Base-by-base conservation (phyloP, 306 rosid genomes). In the Vachellia pachyceras region DNA sequence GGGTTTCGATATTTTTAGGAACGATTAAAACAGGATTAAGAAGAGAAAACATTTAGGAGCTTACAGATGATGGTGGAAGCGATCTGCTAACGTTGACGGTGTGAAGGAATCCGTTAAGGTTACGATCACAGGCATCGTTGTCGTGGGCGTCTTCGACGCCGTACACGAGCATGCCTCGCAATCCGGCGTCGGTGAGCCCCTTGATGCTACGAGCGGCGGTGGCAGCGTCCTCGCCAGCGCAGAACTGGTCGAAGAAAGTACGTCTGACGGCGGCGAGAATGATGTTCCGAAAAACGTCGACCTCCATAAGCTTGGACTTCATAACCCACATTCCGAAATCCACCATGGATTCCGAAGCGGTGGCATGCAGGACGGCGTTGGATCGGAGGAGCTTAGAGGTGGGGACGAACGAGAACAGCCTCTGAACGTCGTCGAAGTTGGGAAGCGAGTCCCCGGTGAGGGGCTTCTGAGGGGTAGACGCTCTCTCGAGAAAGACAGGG, bases 121-220 rank as follows among this genome's bases (percentile, higher is more conserved):
- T 96, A 6, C 86, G 88, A 36, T 96, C 94, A 37, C 98, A 93
- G 0, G 87, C 85, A 1, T 80, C 79, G 64, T 92, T 94, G 17
- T 92, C 91, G 10, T 72, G 18, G 9, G 94, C 97, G 17, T 86
- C 97, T 84, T 93, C 99, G 0, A 92, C 83, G 1, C 97, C 90
- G 50, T 96, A 96, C 18, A 85, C 94, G 0, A 93, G 90, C 98
- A 96, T 96, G 29, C 94, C 91, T 1, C 99, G 82, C 7, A 96
- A 77, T 0, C 98, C 98, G 0, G 82, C 90, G 3, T 84, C 84
- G 49, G 85, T 82, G 0, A 96, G 69, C 3, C 75, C 47, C 5
- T 77, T 14, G 3, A 93, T 89, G 47, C 90, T 85, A 1, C 33
- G 6, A 0, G 86, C 88, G 22, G 95, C 91, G 5, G 89, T 80